Conservation (phyloP, 2,329 filamentous ascomycete genomes). For the Monilinia laxa region DNA sequence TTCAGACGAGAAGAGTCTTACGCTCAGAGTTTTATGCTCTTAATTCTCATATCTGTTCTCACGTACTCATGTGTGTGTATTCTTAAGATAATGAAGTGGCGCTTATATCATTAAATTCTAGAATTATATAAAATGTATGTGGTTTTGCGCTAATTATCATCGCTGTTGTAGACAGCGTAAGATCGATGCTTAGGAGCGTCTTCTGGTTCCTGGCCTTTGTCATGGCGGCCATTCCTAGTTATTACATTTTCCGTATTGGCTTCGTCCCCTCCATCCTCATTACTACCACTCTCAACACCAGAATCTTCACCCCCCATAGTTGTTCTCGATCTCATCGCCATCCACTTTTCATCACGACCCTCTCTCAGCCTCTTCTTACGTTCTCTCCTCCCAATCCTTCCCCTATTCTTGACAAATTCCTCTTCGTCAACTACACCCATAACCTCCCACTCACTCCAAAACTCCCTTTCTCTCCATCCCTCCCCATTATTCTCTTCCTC, state of each 20-base stretch:
- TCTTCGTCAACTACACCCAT: slow-evolving; percentile 30
- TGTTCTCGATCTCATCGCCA: background rate
- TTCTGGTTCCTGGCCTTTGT: background rate
- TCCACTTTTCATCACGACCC: background rate
- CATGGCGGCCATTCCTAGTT: background rate
- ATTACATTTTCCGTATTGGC: background rate
- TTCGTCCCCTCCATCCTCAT: slow-evolving; percentile 20
- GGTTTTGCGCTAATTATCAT: slow-evolving; percentile 8
- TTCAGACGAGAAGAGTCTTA: slow-evolving; percentile 17
- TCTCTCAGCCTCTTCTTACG: slow-evolving; percentile 18
- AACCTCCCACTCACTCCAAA: slow-evolving; percentile 39
- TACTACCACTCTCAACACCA: slow-evolving; percentile 12
- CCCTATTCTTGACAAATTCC: slow-evolving; percentile 33
- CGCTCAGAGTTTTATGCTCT: slow-evolving; percentile 10
- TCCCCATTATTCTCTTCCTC: slow-evolving; percentile 7
- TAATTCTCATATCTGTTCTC: slow-evolving; percentile 7
- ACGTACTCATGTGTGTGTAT: slow-evolving; percentile 14
- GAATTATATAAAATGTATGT: background rate
- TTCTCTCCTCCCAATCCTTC: slow-evolving; percentile 25
- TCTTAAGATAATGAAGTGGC: slow-evolving; percentile 23
- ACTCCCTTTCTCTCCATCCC: slow-evolving; percentile 37
- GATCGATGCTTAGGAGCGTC: background rate
- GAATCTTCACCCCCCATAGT: background rate
- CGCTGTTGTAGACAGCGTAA: slow-evolving; percentile 23
- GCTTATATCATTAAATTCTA: slow-evolving; percentile 11